These are phyloP conservation scores for Murraya koenigii DNA, from an alignment of 345 rosid species.

Conservation along the genomic window DNA sequence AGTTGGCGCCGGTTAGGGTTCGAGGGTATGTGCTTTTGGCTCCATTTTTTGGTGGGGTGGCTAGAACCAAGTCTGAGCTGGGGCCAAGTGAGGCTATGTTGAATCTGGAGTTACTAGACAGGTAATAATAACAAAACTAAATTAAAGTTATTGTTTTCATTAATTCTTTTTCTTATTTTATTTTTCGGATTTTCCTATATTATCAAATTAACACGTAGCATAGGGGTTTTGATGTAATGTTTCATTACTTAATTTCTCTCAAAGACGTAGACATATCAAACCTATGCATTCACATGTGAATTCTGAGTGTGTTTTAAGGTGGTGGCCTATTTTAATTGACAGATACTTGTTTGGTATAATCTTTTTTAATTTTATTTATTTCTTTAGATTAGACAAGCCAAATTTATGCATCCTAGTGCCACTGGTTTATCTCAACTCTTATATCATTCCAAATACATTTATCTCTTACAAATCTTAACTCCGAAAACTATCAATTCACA, in stretches of 20 bases:
- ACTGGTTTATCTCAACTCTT: no score
- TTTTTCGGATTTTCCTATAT: background rate
- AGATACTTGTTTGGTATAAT: no score
- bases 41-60: constrained; percentile 86
- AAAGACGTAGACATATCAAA: background rate
- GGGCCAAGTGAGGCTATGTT: constrained; percentile 63
- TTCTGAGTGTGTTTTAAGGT: background rate
- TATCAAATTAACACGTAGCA: no score
- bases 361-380: no score
- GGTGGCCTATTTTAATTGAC: no score
- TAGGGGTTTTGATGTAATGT: background rate
- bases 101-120: constrained; percentile 69
- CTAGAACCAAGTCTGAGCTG: constrained; percentile 68
- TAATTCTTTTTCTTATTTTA: background rate
- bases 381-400: no score
- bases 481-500: no score
- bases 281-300: background rate
- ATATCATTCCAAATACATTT: no score
- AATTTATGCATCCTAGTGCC: no score
- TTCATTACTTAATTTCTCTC: background rate
- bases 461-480: no score
- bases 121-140: constrained; percentile 42
- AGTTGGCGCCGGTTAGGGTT: constrained; percentile 54
- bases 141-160: background rate
- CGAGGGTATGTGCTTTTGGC: constrained; percentile 76